Evolutionary conservation across 1,284 basidiomycete species (phyloP).

Genomic region (Waitea zeae): DNA sequence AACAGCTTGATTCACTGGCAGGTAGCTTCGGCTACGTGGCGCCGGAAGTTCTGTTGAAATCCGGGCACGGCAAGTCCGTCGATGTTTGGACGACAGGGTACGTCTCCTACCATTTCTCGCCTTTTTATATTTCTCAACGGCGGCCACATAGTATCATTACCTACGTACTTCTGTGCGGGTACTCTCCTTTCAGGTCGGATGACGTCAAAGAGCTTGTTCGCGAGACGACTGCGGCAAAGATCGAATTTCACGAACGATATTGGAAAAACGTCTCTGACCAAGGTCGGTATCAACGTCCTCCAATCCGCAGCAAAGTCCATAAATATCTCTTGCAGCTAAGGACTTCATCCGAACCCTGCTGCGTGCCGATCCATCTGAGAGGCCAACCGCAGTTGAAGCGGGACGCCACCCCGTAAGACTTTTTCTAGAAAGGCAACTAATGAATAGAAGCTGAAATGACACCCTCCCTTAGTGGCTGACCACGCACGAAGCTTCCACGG

Average conservation of each 20-base stretch:
- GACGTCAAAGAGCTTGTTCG: conserved; percentile 61
- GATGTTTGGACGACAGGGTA: conserved; percentile 91
- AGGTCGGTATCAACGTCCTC: conserved; percentile 21
- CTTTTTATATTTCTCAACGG: background rate
- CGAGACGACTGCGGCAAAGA: conserved; percentile 70
- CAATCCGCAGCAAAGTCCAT: background rate
- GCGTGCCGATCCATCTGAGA: conserved; percentile 51
- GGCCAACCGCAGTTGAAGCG: conserved; percentile 66
- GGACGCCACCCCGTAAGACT: conserved; percentile 27
- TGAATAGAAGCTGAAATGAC: no score
- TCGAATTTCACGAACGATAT: conserved; percentile 86
- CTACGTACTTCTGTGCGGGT: conserved; percentile 85
- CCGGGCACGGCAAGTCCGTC: conserved; percentile 82
- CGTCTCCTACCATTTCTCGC: conserved; percentile 11
- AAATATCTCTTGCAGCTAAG: conserved; percentile 38
- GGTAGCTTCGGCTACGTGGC: conserved; percentile 92
- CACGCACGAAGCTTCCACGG: conserved; percentile 33
- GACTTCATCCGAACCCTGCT: conserved; percentile 68
- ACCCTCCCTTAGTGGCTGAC: conserved; percentile 45
- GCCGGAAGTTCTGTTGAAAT: conserved; percentile 75
- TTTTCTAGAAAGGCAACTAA: background rate
- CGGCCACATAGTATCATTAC: conserved; percentile 59
- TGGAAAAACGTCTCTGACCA: conserved; percentile 79
- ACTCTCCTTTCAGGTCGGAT: conserved; percentile 83
- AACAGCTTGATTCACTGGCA: conserved; percentile 68